Evolutionary conservation across 495 filamentous ascomycete species (phyloP).

Genomic region (Penicillium simplicissimum): DNA sequence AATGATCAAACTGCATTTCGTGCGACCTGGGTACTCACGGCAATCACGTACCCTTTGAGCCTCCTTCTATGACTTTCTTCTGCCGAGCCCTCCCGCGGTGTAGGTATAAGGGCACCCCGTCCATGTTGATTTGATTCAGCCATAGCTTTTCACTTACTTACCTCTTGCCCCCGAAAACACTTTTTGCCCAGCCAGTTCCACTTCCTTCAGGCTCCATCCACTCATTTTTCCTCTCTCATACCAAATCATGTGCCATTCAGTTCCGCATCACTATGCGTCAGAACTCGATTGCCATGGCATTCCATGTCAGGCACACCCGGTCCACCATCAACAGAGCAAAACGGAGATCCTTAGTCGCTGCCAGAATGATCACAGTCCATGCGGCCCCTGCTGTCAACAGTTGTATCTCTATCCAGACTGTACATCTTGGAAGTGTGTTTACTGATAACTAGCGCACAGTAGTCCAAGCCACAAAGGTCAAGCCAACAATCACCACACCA

Average conservation of each 20-base stretch:
- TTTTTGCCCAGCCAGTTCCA: neutral
- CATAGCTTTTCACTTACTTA: neutral
- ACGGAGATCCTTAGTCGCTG: neutral
- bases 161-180: neutral
- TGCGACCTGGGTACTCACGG: neutral
- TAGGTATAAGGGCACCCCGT: neutral
- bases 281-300: neutral
- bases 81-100: neutral
- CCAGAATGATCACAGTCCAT: neutral
- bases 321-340: neutral
- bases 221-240: no score
- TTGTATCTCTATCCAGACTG: neutral
- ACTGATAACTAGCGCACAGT: neutral
- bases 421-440: neutral
- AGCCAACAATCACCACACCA: neutral
- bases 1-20: neutral
- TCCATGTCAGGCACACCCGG: neutral
- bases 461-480: neutral
- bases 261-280: neutral
- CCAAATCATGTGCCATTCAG: neutral
- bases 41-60: neutral
- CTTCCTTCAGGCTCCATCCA: neutral
- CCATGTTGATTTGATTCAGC: neutral
- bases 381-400: neutral
- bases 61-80: neutral